Evolutionary conservation across 2,329 filamentous ascomycete species (phyloP).

Genomic region (Lasiodiplodia sp.): DNA sequence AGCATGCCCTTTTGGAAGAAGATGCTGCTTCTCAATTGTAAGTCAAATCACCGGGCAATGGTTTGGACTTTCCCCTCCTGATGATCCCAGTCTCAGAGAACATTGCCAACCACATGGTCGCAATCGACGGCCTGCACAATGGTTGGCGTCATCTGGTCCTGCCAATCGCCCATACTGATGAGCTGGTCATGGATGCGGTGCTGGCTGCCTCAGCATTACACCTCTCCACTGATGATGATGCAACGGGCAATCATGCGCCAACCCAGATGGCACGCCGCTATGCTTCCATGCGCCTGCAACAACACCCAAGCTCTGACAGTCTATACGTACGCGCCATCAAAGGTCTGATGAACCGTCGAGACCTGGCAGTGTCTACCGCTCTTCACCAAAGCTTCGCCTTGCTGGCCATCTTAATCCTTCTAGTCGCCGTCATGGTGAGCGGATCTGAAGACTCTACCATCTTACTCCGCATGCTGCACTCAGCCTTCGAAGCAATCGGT

Average conservation of each 20-base stretch:
- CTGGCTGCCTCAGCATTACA: background rate
- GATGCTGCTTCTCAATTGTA: background rate
- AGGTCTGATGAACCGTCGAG: background rate
- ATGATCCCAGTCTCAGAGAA: background rate
- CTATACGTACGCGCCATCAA: background rate
- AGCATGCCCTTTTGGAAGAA: background rate
- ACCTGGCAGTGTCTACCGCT: background rate
- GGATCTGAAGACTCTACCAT: background rate
- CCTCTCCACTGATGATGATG: background rate
- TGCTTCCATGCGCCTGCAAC: background rate
- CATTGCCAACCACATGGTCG: background rate
- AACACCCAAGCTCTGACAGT: background rate
- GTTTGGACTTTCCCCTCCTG: background rate
- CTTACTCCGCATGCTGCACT: background rate
- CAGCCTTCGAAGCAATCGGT: background rate
- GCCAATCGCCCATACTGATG: background rate
- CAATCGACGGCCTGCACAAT: background rate
- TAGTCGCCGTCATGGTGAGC: background rate
- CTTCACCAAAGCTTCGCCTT: background rate
- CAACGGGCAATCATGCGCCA: background rate
- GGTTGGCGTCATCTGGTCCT: constrained; percentile 2
- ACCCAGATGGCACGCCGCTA: background rate
- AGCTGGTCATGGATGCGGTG: background rate
- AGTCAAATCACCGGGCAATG: background rate
- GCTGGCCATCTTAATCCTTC: background rate